Evolutionary conservation across 2,329 filamentous ascomycete genomes (phyloP), one percentile per base, ranked within the genome.

Genomic region (Pseudogymnoascus sp.): DNA sequence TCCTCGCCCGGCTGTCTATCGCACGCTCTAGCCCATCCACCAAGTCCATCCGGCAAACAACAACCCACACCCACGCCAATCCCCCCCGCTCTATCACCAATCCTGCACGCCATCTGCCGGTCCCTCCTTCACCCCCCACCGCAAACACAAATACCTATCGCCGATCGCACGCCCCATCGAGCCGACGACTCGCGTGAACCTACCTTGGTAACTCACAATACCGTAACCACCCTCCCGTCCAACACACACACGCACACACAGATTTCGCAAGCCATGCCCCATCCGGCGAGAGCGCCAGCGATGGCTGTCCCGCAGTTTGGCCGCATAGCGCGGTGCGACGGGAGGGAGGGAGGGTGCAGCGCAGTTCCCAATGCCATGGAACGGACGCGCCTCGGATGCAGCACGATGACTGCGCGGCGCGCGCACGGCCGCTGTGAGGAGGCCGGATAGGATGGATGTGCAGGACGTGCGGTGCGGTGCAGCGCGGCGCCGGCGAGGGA

Each of bases 81-180:
- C 5, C 25, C 45, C 45, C 14, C 23, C 38, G 16, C 38, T 4
- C 14, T n/a, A 52, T 12, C 45, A 52, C 45, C 45, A 52, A 52
- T 30, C 45, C 45, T 52, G 25, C 45, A 52, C 23, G n/a, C 45
- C 45, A 52, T 52, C 45, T 52, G 25, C 45, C 45, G 45, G n/a
- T 52, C 45, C 25, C 45, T 52, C 45, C 7, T 11, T 8, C 23
- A n/a, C 45, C 25, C 45, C 7, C 45, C 45, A 52, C 45, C 3
- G n/a, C 2, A 30, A 52, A 52, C n/a, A 52, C 45, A 52, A 52
- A 52, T 52, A 52, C 45, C 41, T 30, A 14, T 19, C 45, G 45
- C 25, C 25, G 45, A 52, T 52, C 45, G n/a, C 45, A 30, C 45
- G 23, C 45, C 45, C 11, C 45, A 52, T 30, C 14, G n/a, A 30